These are phyloP conservation scores for Gaeumannomyces tritici DNA, from an alignment of 2,329 filamentous ascomycete species.

Conservation along the genomic window DNA sequence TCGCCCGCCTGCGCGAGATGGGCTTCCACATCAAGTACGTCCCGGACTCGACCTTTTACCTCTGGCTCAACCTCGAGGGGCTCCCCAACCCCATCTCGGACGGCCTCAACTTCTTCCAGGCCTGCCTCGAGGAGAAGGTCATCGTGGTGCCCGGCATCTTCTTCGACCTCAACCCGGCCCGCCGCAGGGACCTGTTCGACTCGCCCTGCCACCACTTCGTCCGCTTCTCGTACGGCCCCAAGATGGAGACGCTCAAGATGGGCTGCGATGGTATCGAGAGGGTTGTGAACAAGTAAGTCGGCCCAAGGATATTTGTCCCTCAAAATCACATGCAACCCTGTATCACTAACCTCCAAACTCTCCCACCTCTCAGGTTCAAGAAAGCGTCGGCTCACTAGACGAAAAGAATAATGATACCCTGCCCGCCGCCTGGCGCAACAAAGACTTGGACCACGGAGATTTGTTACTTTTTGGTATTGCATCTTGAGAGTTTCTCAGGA, in stretches of 20 bases:
- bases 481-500: neutral
- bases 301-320: neutral
- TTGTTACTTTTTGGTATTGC: neutral
- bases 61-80: conserved; percentile 60
- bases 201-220: conserved; percentile 91
- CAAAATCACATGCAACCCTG: neutral
- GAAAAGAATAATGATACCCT: neutral
- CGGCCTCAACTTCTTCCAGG: conserved; percentile 94
- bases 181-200: conserved; percentile 85
- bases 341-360: neutral
- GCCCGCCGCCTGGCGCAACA: neutral
- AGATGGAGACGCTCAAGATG: conserved; percentile 67
- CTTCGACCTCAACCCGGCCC: conserved; percentile 89
- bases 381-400: neutral
- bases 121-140: conserved; percentile 85
- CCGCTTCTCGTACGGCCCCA: conserved; percentile 74
- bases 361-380: neutral
- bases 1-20: conserved; percentile 70
- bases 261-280: conserved; percentile 80
- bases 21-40: conserved; percentile 79
- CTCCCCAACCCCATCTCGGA: conserved; percentile 79
- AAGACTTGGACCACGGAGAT: neutral
- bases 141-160: conserved; percentile 97
- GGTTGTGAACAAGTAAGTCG: conserved; percentile 62
- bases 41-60: conserved; percentile 90